Evolutionary conservation across 202 grass and related monocot species (phyloP), one percentile per base, ranked within the genome.

Genomic region (Dendrocalamus latiflorus): DNA sequence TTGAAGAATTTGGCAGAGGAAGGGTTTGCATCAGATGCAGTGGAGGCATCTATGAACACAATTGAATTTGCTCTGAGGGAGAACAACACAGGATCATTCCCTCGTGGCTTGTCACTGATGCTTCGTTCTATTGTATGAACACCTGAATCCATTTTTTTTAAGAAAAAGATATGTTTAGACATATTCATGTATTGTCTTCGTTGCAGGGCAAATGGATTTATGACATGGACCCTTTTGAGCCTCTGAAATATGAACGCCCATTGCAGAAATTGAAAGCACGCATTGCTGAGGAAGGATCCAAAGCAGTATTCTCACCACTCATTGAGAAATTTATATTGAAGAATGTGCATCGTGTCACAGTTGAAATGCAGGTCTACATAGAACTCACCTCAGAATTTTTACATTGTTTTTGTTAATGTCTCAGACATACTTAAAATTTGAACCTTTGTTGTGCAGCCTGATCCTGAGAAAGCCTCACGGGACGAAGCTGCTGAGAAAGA

Each of bases 171-270:
- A 57, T 63, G 51, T 64, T 66, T 81, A 26, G 66, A 55, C 62
- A 56, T 63, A 70, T 64, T 75, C 37, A 84, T 80, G 47, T 64
- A 56, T 87, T 64, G 20, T 30, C 70, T 72, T 85, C 11, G 37
- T 74, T 91, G 61, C 83, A 96, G 96, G 96, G 91, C 25, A 99
- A 95, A 85, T 99, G 96, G 96, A 99, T 99, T 77, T 99, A 99
- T 71, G 96, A 95, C 77, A 87, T 94, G 96, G 96, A 99, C 78
- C 96, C 93, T 54, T 95, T 99, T 68, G 96, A 99, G 77, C 96
- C 96, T 91, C 86, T 99, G 77, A 99, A 92, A 90, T 99, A 94
- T 92, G 93, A 99, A 78, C 65, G 63, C 57, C 93, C 96, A 10
- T 84, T 99, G 87, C 91, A 99, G 81, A 76, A 90, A 54, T 63